phyloP scores from a whole-genome alignment of 345 rosid genomes.

The Citrus reticulata region DNA sequence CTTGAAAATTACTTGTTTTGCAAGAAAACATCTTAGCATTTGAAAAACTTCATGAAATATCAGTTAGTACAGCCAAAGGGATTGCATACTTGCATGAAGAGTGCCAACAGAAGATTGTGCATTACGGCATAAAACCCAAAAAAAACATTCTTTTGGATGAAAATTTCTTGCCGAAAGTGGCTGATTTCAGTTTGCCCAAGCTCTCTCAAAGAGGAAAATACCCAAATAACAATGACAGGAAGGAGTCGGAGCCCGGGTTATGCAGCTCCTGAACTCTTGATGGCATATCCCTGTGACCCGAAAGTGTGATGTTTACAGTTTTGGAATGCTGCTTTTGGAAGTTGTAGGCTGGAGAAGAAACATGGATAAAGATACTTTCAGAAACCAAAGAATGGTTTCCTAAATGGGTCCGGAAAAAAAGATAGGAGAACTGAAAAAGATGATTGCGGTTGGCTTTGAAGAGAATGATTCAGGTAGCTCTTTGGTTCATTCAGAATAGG shows the following conservation, averaged over 20 bases:
- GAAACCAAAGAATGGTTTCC: conserved; percentile 20
- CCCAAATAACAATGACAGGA: conserved; percentile 11
- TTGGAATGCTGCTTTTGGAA: conserved; percentile 18
- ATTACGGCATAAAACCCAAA: conserved; percentile 18
- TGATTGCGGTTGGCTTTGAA: background rate
- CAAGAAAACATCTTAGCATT: background rate
- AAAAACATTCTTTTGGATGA: background rate
- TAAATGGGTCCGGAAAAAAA: conserved; percentile 5
- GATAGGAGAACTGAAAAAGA: background rate
- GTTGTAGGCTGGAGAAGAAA: conserved; percentile 10
- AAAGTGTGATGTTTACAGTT: conserved; percentile 26
- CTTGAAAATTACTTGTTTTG: conserved; percentile 18
- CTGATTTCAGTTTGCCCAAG: conserved; percentile 23
- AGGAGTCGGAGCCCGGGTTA: conserved; percentile 21
- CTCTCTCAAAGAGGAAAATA: conserved; percentile 10
- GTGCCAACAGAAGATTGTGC: conserved; percentile 10
- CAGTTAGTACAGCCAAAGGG: conserved; percentile 16
- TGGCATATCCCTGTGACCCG: conserved; percentile 1
- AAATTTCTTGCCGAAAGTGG: conserved; percentile 3
- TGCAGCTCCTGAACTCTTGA: conserved; percentile 14
- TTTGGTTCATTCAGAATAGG: too few species aligned
- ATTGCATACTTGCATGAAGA: conserved; percentile 19
- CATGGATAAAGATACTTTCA: background rate
- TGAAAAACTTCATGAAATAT: conserved; percentile 16
- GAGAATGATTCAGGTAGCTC: too few species aligned